These are phyloP conservation scores for Antrodiella citrinella DNA, from an alignment of 768 basidiomycete genomes.

Conservation along the genomic window DNA sequence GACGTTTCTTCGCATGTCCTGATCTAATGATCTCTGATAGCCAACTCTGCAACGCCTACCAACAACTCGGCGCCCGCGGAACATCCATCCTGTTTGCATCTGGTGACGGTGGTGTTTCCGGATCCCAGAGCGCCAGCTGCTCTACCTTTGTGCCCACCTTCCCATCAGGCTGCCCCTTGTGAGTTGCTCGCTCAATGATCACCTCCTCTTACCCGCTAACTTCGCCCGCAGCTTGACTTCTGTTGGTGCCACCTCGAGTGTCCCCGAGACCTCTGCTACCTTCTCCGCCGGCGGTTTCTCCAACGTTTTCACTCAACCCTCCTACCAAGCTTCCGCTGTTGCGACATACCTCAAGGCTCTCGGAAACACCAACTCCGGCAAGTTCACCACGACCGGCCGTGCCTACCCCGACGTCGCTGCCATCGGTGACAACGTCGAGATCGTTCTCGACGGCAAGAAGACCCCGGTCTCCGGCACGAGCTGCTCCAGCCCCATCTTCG, in stretches of 20 bases:
- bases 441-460: too few relatives aligned
- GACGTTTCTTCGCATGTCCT: too few relatives aligned
- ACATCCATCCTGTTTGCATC: conserved; percentile 25
- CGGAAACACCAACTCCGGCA: conserved; percentile 5
- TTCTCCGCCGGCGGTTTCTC: conserved; percentile 21
- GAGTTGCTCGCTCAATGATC: background rate
- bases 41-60: conserved; percentile 20
- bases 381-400: conserved; percentile 10
- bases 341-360: background rate
- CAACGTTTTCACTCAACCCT: conserved; percentile 17
- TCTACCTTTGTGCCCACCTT: conserved; percentile 22
- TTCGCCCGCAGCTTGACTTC: conserved; percentile 14
- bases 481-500: too few relatives aligned
- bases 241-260: conserved; percentile 17
- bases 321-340: conserved; percentile 1
- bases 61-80: conserved; percentile 23
- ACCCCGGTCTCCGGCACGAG: too few relatives aligned
- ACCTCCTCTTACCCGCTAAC: background rate
- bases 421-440: too few relatives aligned
- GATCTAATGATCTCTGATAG: conserved; percentile 13
- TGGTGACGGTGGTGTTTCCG: conserved; percentile 24
- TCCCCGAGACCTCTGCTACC: background rate
- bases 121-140: conserved; percentile 15
- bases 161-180: conserved; percentile 24
- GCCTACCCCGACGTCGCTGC: conserved; percentile 18